Base-by-base conservation (phyloP, 805 yeast species). In the Starmerella stellata region DNA sequence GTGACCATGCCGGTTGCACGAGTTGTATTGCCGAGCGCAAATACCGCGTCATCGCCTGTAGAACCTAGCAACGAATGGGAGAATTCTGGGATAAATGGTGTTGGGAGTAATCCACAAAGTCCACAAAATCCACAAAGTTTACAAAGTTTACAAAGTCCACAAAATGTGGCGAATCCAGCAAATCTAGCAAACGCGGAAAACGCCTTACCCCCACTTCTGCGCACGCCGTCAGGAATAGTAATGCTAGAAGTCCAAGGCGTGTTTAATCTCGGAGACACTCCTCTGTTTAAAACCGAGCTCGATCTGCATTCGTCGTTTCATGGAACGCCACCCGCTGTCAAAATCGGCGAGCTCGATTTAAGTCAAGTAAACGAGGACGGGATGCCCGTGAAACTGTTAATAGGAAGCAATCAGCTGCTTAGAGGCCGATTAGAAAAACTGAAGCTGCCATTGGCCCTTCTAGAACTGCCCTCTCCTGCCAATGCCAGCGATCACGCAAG, bases 211-310 rank as follows among this genome's bases (percentile, higher is more conserved):
- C 36, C 35, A 21, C 16, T 41, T 3, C 29, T 46, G 17, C 34
- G 36, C 21, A 44, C 49, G 5, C 42, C 36, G 4, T 20, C 31
- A 3, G 49, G 49, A 9, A 42, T 43, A 1, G 44, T 42, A 5
- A 18, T 47, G 36, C 32, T 47, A 4, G 51, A 47, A 30, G 42
- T 47, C 30, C 51, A 47, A 23, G 51, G 51, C 34, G 40, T 39
- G 5, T 36, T 47, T 2, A 38, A 43, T 21, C 39, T 45, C 2
- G 51, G 49, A 11, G 41, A 40, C 25, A 15, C 23, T 18, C 47
- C 49, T 5, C 41, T 47, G 21, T 36, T 41, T 9, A 36, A 37
- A 18, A 37, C 45, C 11, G 48, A 45, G 37, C 42, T 45, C 29
- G 49, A 45, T 25, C 35, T 39, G 34, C 42, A 38, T 19, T 25